Percentiles rank a stretch among this genome's conserved stretches.
These are phyloP conservation scores for Oryza rufipogon DNA, from an alignment of 176 grass and related monocot species.

Conservation along the genomic window DNA sequence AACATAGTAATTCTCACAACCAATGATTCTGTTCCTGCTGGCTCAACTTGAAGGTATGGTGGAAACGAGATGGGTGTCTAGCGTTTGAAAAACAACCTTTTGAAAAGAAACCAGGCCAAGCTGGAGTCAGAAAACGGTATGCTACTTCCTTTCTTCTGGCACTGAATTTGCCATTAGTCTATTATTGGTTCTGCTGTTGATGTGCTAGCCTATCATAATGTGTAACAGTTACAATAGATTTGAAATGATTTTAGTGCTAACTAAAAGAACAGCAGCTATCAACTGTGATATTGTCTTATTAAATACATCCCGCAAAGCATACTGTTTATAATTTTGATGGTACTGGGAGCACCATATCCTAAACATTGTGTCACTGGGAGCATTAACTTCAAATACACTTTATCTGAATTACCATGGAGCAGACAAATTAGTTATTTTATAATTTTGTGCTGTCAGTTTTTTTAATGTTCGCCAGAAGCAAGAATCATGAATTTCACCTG, in stretches of 20 bases:
- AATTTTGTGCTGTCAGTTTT: not conserved
- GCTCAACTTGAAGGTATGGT: conserved; percentile 71
- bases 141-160: conserved; percentile 20
- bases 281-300: not conserved
- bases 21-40: conserved; percentile 23
- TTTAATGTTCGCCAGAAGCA: not conserved
- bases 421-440: not conserved
- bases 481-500: not conserved
- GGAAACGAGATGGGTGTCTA: conserved; percentile 92
- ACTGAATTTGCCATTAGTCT: conserved; percentile 1
- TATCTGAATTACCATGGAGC: not conserved
- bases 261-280: not conserved
- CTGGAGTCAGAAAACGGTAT: conserved; percentile 84
- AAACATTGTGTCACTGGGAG: not conserved
- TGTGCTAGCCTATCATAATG: not conserved
- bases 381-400: not conserved
- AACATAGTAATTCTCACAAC: not conserved
- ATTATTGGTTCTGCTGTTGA: not conserved
- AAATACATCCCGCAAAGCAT: not conserved
- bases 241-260: not conserved
- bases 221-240: not conserved
- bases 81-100: conserved; percentile 81
- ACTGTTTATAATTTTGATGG: not conserved
- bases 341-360: not conserved
- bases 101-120: conserved; percentile 76